Evolutionary conservation across 805 yeast genomes (phyloP).

Genomic region (Candida gorgasii): DNA sequence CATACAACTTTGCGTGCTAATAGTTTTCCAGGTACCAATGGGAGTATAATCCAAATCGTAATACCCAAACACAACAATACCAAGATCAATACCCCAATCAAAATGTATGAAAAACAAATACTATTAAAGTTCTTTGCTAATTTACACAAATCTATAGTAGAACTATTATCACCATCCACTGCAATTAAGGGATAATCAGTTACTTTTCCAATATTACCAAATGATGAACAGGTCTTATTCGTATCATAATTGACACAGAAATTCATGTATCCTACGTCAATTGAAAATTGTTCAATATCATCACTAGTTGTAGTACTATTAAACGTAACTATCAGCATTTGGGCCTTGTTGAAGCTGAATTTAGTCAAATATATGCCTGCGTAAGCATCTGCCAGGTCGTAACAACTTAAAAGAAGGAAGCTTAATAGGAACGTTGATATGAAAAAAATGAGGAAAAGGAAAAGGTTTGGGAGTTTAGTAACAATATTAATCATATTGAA

Average conservation of each 20-base stretch:
- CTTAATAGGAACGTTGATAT: constrained; percentile 52
- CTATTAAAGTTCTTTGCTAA: constrained; percentile 47
- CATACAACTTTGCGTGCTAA: constrained; percentile 21
- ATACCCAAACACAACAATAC: constrained; percentile 42
- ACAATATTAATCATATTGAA: constrained; percentile 12
- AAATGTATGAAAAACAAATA: constrained; percentile 54
- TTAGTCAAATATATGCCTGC: constrained; percentile 52
- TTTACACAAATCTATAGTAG: constrained; percentile 43
- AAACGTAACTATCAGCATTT: constrained; percentile 13
- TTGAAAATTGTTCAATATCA: constrained; percentile 40
- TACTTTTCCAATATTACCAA: constrained; percentile 24
- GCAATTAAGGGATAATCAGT: constrained; percentile 14
- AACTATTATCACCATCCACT: constrained; percentile 10
- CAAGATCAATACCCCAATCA: constrained; percentile 50
- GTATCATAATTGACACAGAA: constrained; percentile 48
- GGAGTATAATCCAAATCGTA: constrained; percentile 32
- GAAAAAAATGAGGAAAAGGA: constrained; percentile 43
- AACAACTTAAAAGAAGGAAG: constrained; percentile 59
- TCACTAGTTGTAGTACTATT: constrained; percentile 17
- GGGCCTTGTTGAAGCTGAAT: constrained; percentile 45
- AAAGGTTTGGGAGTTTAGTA: constrained; percentile 18
- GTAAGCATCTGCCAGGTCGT: constrained; percentile 39
- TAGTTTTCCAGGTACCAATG: constrained; percentile 48
- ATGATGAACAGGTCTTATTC: constrained; percentile 37
- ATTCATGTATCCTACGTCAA: constrained; percentile 58